These are phyloP conservation scores for Pseudonitzschia pungens DNA, from an alignment of 108 stramenopile genomes.

Conservation along the genomic window DNA sequence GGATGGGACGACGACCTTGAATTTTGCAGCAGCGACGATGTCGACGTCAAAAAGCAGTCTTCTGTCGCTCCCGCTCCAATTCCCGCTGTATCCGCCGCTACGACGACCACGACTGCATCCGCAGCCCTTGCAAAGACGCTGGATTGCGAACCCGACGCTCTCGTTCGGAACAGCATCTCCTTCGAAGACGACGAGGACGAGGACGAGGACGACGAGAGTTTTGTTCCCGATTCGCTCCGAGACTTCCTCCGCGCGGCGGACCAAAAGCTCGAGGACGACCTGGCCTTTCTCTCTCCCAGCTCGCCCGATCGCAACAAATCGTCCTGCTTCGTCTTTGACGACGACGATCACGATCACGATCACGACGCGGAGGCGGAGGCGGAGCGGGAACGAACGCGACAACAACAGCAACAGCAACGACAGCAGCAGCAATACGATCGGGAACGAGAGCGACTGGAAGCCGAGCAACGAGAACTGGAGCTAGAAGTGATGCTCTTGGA, in stretches of 20 bases:
- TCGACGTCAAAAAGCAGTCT: background rate
- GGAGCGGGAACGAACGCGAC: background rate
- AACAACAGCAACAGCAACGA: background rate
- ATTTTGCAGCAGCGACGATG: background rate
- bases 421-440: background rate
- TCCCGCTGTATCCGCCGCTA: no score
- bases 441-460: background rate
- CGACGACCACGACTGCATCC: no score
- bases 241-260: constrained; percentile 25
- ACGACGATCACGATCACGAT: constrained; percentile 15
- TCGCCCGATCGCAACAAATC: background rate
- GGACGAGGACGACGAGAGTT: constrained; percentile 22
- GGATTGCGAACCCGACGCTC: background rate
- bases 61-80: no score
- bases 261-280: constrained; percentile 12
- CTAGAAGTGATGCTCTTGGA: background rate
- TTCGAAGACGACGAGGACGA: background rate
- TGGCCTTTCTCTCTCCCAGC: constrained; percentile 1
- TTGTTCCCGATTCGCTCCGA: constrained; percentile 25
- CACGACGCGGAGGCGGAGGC: no score
- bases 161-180: no score
- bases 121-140: background rate
- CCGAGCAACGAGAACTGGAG: background rate
- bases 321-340: background rate
- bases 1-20: background rate